Evolutionary conservation across 495 filamentous ascomycete species (phyloP).

Genomic region (Rusavskia elegans): DNA sequence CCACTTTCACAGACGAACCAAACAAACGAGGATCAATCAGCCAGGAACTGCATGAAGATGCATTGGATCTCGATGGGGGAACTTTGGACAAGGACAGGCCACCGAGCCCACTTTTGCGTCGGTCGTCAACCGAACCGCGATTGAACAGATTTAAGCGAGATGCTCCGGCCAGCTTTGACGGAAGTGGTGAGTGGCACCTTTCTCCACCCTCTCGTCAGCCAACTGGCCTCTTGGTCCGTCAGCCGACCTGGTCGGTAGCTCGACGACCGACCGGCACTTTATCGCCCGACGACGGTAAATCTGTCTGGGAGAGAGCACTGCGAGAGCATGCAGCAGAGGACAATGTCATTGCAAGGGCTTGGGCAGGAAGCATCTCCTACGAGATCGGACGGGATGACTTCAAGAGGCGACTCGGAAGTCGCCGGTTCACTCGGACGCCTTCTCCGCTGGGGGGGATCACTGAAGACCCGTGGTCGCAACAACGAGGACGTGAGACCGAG

Average conservation of each 20-base stretch:
- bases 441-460: neutral
- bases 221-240: neutral
- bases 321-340: constrained; percentile 2
- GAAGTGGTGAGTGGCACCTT: constrained; percentile 1
- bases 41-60: neutral
- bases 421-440: neutral
- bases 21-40: neutral
- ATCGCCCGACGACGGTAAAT: neutral
- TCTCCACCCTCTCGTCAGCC: neutral
- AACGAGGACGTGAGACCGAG: neutral
- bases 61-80: neutral
- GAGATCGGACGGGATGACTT: neutral
- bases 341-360: neutral
- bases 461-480: neutral
- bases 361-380: constrained; percentile 1
- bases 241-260: neutral
- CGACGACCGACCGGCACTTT: neutral
- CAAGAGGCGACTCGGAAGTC: neutral
- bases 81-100: neutral
- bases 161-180: constrained; percentile 1
- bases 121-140: neutral
- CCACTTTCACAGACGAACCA: neutral
- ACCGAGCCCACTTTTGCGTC: neutral
- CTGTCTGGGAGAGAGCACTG: neutral
- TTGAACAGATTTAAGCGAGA: neutral